A percentile compares a stretch with the other conserved stretches of the same genome.
These are phyloP conservation scores for Phytophthora hybrid DNA, from an alignment of 352 stramenopile species.

Conservation along the genomic window DNA sequence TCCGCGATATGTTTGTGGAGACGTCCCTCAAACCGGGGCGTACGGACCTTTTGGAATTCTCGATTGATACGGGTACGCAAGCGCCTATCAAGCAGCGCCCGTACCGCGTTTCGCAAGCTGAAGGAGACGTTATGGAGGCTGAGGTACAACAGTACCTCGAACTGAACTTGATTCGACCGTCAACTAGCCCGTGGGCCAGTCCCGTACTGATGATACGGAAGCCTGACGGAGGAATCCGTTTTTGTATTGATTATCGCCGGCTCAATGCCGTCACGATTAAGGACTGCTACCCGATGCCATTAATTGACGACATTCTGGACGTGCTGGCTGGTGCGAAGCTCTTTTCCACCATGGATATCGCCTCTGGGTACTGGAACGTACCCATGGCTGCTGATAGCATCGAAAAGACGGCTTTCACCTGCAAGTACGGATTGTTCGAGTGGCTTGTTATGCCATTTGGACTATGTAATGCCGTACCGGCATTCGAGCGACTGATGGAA, in stretches of 20 bases:
- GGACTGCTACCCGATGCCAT: constrained; percentile 12
- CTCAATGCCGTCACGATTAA: constrained; percentile 8
- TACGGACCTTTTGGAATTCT: constrained; percentile 11
- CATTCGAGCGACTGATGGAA: no score
- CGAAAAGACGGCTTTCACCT: not conserved
- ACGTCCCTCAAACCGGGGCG: not conserved
- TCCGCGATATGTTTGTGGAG: not conserved
- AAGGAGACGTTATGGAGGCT: constrained; percentile 17
- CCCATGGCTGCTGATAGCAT: not conserved
- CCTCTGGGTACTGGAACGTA: not conserved
- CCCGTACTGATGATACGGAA: no score
- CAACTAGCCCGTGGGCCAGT: no score
- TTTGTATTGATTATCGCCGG: no score
- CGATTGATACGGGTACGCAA: constrained; percentile 14
- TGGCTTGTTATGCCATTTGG: no score
- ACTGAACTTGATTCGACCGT: not conserved
- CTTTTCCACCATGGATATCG: constrained; percentile 10
- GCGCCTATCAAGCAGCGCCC: constrained; percentile 8
- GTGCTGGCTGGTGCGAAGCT: not conserved
- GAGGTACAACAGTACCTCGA: constrained; percentile 13
- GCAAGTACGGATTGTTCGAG: no score
- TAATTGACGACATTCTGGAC: constrained; percentile 27
- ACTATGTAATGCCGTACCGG: no score
- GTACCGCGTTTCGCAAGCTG: constrained; percentile 12
- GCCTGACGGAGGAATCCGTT: no score